Percentiles rank a stretch among this genome's conserved stretches.
Conservation (phyloP, 2,329 filamentous ascomycete species). For the Neospermospora avenae region DNA sequence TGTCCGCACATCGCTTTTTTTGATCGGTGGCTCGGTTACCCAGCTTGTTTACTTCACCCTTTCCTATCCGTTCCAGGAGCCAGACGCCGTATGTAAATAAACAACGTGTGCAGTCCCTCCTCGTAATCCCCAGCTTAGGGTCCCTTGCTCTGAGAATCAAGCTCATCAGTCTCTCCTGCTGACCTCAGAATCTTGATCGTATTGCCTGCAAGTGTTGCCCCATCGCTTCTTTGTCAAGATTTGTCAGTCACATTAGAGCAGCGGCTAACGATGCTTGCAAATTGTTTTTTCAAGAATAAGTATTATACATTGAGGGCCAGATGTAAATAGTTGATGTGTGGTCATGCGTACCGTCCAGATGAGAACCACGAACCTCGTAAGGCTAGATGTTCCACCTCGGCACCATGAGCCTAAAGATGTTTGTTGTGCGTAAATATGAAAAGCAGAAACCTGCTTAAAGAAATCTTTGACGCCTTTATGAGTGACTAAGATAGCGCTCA, state of each 20-base stretch:
- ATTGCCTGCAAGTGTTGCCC: too few relatives aligned
- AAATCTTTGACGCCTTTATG: background rate
- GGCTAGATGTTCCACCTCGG: background rate
- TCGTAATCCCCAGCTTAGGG: too few relatives aligned
- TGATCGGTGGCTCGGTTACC: too few relatives aligned
- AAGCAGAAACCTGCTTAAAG: background rate
- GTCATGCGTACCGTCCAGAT: background rate
- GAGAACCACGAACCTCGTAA: background rate
- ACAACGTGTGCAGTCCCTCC: too few relatives aligned
- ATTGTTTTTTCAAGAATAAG: background rate
- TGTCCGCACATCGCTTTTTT: too few relatives aligned
- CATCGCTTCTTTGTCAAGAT: background rate
- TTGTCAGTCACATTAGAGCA: background rate
- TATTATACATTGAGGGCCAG: background rate
- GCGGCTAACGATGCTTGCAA: background rate
- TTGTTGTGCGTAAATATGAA: background rate
- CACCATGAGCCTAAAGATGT: conserved; percentile 4
- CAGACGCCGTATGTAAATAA: too few relatives aligned
- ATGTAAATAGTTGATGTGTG: background rate
- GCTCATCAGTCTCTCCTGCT: too few relatives aligned
- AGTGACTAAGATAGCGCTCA: background rate
- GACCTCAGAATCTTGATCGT: too few relatives aligned
- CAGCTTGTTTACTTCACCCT: too few relatives aligned
- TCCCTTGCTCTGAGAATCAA: too few relatives aligned
- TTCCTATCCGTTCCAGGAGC: too few relatives aligned